Conservation (phyloP, 1,284 basidiomycete species). For the Cutaneotrichosporon sp. region DNA sequence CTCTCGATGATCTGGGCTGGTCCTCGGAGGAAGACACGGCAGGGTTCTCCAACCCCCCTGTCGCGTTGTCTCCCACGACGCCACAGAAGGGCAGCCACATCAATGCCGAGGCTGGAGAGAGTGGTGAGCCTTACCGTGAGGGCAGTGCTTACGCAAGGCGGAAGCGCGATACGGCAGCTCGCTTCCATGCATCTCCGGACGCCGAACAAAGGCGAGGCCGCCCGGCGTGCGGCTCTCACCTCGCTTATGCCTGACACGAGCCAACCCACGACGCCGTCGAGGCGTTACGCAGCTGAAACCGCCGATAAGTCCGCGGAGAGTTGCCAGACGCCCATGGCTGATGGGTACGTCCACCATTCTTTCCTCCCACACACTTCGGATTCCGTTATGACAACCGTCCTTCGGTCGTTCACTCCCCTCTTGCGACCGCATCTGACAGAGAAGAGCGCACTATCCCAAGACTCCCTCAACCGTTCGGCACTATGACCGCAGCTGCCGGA, state of each 20-base stretch:
- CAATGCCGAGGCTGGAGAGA: not conserved
- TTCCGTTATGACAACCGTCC: not conserved
- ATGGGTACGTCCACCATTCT: not conserved
- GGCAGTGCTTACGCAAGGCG: not conserved
- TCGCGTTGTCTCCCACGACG: not conserved
- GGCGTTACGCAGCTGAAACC: not conserved
- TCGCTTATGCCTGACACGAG: not conserved
- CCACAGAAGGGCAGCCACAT: not conserved
- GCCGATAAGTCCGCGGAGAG: not conserved
- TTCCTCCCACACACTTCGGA: not conserved
- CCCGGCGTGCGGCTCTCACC: not conserved
- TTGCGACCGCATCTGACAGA: no score
- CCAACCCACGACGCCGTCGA: not conserved
- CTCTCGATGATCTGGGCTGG: constrained; percentile 3
- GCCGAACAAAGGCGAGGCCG: constrained; percentile 1
- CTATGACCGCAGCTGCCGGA: not conserved
- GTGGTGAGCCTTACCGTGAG: not conserved
- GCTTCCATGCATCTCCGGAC: constrained; percentile 1
- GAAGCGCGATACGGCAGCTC: not conserved
- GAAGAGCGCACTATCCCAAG: no score
- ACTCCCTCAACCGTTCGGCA: not conserved
- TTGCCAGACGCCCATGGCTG: no score
- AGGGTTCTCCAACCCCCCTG: not conserved
- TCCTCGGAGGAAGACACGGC: not conserved
- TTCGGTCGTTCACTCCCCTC: no score